Evolutionary conservation across 2,329 filamentous ascomycete species (phyloP).

Genomic region (Apiospora kogelbergensis): DNA sequence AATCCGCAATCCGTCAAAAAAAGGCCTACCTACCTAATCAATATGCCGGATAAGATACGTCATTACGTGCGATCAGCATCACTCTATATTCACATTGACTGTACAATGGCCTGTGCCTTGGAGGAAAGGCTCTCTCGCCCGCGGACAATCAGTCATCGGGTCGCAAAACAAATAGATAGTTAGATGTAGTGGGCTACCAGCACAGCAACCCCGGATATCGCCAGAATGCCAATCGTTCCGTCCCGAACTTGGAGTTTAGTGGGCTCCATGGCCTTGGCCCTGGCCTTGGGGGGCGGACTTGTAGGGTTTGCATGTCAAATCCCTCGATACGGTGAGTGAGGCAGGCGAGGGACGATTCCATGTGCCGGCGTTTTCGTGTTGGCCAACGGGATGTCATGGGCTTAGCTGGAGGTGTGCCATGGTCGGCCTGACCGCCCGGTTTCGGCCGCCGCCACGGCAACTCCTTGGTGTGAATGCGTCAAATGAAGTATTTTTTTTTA

Average conservation of each 20-base stretch:
- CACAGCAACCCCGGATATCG: neutral
- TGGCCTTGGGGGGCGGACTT: neutral
- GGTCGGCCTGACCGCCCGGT: slow-evolving; percentile 3
- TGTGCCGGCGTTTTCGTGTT: neutral
- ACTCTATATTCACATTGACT: slow-evolving; percentile 4
- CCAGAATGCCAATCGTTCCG: neutral
- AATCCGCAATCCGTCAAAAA: neutral
- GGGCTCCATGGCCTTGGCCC: neutral
- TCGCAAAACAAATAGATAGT: neutral
- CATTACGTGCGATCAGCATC: slow-evolving; percentile 4
- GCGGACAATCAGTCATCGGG: neutral
- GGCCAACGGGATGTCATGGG: neutral
- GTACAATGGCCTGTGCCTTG: neutral
- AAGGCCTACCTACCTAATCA: neutral
- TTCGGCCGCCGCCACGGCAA: slow-evolving; percentile 2
- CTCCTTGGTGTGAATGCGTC: neutral
- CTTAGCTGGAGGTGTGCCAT: neutral
- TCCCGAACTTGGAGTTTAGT: slow-evolving; percentile 8
- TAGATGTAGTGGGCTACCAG: neutral
- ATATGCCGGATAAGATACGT: slow-evolving; percentile 1
- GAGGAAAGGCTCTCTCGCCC: neutral
- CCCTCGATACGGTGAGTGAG: neutral
- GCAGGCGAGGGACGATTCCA: neutral
- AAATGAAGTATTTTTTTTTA: neutral
- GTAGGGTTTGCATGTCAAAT: neutral